Evolutionary conservation across 2,329 filamentous ascomycete genomes (phyloP).

Genomic region (Remersonia thermophila): DNA sequence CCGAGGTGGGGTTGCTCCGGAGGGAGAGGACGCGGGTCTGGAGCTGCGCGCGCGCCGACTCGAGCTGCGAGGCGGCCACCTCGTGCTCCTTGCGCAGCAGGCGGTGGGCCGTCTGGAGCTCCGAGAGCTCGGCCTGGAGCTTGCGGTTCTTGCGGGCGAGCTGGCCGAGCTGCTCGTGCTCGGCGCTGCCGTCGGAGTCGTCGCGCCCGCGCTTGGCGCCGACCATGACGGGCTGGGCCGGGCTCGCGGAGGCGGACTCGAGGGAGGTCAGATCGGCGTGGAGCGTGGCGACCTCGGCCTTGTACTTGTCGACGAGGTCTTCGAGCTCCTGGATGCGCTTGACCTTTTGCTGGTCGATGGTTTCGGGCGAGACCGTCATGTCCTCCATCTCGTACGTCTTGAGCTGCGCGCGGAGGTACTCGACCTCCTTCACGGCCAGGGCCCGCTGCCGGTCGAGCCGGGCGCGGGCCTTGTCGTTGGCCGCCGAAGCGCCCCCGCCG

Average conservation of each 20-base stretch:
- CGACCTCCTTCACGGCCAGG: slow-evolving; percentile 81
- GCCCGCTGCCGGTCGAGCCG: slow-evolving; percentile 76
- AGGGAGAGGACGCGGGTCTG: slow-evolving; percentile 76
- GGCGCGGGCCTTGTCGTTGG: slow-evolving; percentile 53
- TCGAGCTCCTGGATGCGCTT: slow-evolving; percentile 73
- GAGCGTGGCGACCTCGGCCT: slow-evolving; percentile 61
- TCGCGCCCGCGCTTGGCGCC: slow-evolving; percentile 54
- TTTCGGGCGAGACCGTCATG: slow-evolving; percentile 68
- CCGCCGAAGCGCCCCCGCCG: too few species aligned
- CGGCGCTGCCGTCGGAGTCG: slow-evolving; percentile 43
- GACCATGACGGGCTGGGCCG: slow-evolving; percentile 24
- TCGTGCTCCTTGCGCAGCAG: slow-evolving; percentile 65
- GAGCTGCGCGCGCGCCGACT: slow-evolving; percentile 49
- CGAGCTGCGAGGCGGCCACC: slow-evolving; percentile 61
- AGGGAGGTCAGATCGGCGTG: slow-evolving; percentile 60
- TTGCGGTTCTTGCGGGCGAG: slow-evolving; percentile 79
- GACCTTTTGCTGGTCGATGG: slow-evolving; percentile 61
- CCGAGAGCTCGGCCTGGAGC: slow-evolving; percentile 64
- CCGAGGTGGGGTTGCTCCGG: slow-evolving; percentile 81
- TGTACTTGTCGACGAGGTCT: slow-evolving; percentile 75
- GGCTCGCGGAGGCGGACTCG: slow-evolving; percentile 33
- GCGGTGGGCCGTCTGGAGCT: slow-evolving; percentile 55
- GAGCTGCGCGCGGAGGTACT: slow-evolving; percentile 84
- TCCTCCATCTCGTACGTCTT: slow-evolving; percentile 84
- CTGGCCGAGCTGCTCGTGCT: slow-evolving; percentile 64